Evolutionary conservation across 73 alveolate species (phyloP), one percentile per base, ranked within the genome.

Genomic region (Blepharisma japonicum): DNA sequence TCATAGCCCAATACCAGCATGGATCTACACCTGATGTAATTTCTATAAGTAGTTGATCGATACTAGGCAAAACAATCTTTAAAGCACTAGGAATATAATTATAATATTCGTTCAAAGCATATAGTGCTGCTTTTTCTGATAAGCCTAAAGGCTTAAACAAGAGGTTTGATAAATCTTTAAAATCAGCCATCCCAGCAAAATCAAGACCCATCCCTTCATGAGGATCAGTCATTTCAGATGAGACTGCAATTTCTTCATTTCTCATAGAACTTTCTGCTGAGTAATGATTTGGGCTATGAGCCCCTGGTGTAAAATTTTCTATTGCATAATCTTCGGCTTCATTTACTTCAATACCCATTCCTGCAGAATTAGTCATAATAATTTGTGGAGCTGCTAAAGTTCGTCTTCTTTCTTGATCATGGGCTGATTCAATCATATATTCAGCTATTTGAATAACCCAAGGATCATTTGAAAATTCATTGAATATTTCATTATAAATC

Each of bases 1-100:
- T 61, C 18, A 61, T 61, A 18, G 74, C 74, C 74, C 74, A 61
- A 5, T 61, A 61, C 74, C 74, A 61, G 74, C 74, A 61, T 8
- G 74, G 74, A 25, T 61, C 74, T 8, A 61, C 23, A 1, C 74
- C 74, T 61, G 14, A 14, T 8, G 14, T 14, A 39, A 14, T 2
- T 25, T 61, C 74, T 25, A 18, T 20, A 2, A 61, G 74, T 9
- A 61, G 74, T 5, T 61, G 74, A 18, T 61, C 46, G 0, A 61
- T 39, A 2, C 47, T 20, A 1, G 74, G 74, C 74, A 61, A 18
- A 9, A 61, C 48, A 0, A 8, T 61, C 11, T 8, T 61, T 8
- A 61, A 20, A 18, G 39, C 18, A 61, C 6, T n/a, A 25, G 39
- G 18, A 25, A 61, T n/a, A 20, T n/a, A 18, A 20, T n/a, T 14